These are phyloP conservation scores for Clavispora fructus DNA, from an alignment of 805 yeast genomes.

Conservation along the genomic window DNA sequence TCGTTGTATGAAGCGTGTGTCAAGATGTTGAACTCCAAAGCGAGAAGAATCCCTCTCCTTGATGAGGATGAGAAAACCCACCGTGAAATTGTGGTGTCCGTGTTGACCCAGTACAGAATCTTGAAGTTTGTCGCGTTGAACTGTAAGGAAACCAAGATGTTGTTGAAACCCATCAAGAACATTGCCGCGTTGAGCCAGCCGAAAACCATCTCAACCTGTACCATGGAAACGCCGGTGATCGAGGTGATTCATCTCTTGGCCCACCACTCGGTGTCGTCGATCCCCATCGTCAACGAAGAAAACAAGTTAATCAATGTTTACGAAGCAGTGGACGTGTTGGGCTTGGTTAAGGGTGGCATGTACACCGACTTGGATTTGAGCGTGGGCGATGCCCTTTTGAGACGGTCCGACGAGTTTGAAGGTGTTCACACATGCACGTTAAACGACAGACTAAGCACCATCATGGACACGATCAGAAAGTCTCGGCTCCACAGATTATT, in stretches of 20 bases:
- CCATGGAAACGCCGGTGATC: conserved; percentile 87
- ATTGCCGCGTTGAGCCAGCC: conserved; percentile 58
- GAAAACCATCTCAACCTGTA: conserved; percentile 63
- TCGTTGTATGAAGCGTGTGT: conserved; percentile 89
- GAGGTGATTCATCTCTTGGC: conserved; percentile 85
- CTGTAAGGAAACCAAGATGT: conserved; percentile 87
- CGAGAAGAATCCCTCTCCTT: conserved; percentile 89
- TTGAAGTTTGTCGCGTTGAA: conserved; percentile 92
- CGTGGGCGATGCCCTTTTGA: conserved; percentile 93
- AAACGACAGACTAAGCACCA: conserved; percentile 78
- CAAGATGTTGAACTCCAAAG: conserved; percentile 81
- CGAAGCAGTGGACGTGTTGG: conserved; percentile 92
- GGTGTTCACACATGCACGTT: conserved; percentile 95
- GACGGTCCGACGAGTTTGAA: conserved; percentile 92
- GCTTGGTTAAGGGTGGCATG: conserved; percentile 89
- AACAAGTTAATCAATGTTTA: conserved; percentile 74
- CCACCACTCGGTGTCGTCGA: conserved; percentile 77
- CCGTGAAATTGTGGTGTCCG: conserved; percentile 91
- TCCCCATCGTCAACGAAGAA: conserved; percentile 85
- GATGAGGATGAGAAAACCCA: conserved; percentile 91
- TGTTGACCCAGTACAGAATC: conserved; percentile 92
- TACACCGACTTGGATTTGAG: conserved; percentile 84
- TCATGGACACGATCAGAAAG: conserved; percentile 88
- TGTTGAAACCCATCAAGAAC: conserved; percentile 69
- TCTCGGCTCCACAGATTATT: conserved; percentile 88